Percentiles rank a stretch among this genome's conserved stretches.
phyloP scores from a whole-genome alignment of 1,284 basidiomycete species.

The Takashimella tepidaria region DNA sequence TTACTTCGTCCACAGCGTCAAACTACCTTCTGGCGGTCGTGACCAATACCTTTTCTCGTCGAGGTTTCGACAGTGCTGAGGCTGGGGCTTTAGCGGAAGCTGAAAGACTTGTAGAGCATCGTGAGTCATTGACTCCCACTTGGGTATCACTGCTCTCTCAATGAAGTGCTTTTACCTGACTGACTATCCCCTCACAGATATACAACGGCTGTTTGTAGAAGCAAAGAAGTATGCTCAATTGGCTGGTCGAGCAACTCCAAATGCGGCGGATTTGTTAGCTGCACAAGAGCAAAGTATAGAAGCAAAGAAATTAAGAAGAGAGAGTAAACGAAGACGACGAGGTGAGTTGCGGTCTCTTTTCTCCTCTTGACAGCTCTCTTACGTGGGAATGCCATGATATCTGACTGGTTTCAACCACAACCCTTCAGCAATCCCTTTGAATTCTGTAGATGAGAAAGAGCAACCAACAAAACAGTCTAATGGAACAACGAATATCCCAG shows the following conservation, averaged over 20 bases:
- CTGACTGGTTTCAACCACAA: background rate
- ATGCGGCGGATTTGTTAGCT: conserved; percentile 26
- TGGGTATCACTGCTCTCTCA: background rate
- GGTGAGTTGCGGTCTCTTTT: conserved; percentile 14
- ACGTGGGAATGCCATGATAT: too few relatives aligned
- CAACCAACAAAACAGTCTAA: background rate
- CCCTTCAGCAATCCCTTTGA: background rate
- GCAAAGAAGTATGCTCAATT: conserved; percentile 30
- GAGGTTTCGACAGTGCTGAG: conserved; percentile 39
- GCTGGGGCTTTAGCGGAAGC: conserved; percentile 40
- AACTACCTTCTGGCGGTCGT: conserved; percentile 31
- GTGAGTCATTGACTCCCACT: conserved; percentile 21
- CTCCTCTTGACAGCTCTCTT: too few relatives aligned
- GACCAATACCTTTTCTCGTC: conserved; percentile 22
- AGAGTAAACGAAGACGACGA: conserved; percentile 25
- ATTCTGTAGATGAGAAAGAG: background rate
- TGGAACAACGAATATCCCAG: conserved; percentile 1
- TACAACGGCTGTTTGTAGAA: conserved; percentile 30
- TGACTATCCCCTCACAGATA: conserved; percentile 18
- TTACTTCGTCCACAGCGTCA: conserved; percentile 20
- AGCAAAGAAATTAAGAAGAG: conserved; percentile 17
- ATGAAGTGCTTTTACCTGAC: background rate
- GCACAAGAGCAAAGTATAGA: conserved; percentile 26
- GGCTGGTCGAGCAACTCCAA: conserved; percentile 20
- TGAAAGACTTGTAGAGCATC: conserved; percentile 35